A percentile compares a stretch with the other conserved stretches of the same genome.
Conservation (phyloP, 2,329 filamentous ascomycete species). For the Scopulariopsis brevicaulis region DNA sequence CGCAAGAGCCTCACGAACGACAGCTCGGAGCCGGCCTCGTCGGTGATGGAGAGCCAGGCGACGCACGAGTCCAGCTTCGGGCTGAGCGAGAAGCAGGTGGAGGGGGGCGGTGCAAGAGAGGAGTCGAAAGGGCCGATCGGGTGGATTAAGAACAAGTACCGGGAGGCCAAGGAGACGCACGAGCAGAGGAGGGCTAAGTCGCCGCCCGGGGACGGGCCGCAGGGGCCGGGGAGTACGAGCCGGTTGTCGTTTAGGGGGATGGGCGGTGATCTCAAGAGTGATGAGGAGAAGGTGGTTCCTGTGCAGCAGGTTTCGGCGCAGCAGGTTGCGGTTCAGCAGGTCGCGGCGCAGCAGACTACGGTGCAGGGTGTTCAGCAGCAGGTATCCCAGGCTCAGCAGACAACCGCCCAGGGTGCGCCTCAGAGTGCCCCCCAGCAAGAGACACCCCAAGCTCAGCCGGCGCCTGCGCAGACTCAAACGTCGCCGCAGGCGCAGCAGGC, state of each 20-base stretch:
- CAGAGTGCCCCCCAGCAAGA: too few species aligned
- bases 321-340: not conserved
- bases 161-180: slow-evolving; percentile 44
- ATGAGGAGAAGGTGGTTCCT: slow-evolving; percentile 13
- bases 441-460: too few species aligned
- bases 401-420: too few species aligned
- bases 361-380: not conserved
- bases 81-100: slow-evolving; percentile 20
- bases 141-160: slow-evolving; percentile 50
- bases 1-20: slow-evolving; percentile 40
- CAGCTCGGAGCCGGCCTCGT: slow-evolving; percentile 31
- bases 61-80: slow-evolving; percentile 19
- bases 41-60: slow-evolving; percentile 24
- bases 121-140: slow-evolving; percentile 39
- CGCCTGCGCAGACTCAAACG: too few species aligned
- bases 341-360: not conserved
- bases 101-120: slow-evolving; percentile 21
- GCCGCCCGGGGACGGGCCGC: slow-evolving; percentile 22
- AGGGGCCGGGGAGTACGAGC: slow-evolving; percentile 9
- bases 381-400: not conserved
- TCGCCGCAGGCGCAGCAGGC: too few species aligned
- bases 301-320: not conserved
- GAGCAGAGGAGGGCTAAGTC: slow-evolving; percentile 46
- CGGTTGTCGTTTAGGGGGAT: slow-evolving; percentile 27
- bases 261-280: slow-evolving; percentile 35